A percentile compares a stretch with the other conserved stretches of the same genome.
These are phyloP conservation scores for Suillus hirtellus DNA, from an alignment of 768 basidiomycete genomes.

Conservation along the genomic window DNA sequence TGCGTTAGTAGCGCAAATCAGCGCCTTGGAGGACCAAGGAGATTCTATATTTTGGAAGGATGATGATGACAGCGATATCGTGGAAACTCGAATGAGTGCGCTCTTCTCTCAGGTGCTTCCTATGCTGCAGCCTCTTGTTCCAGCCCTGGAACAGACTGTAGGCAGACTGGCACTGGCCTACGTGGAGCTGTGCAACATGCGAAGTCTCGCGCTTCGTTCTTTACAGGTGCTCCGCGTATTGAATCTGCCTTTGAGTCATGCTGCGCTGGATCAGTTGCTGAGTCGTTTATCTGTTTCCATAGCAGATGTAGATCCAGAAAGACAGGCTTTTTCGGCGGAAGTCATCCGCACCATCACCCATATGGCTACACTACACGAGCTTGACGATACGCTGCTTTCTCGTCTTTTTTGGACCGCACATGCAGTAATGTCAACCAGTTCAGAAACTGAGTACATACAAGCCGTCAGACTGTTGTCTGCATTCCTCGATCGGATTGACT, in stretches of 20 bases:
- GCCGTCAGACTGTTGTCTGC: constrained; percentile 63
- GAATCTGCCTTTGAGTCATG: constrained; percentile 66
- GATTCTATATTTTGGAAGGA: constrained; percentile 69
- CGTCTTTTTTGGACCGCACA: constrained; percentile 87
- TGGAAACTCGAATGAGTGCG: constrained; percentile 65
- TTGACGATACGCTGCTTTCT: constrained; percentile 65
- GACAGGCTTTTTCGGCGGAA: constrained; percentile 82
- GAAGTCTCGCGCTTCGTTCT: constrained; percentile 83
- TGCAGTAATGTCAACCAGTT: constrained; percentile 80
- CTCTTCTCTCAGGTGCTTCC: constrained; percentile 66
- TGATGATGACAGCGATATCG: constrained; percentile 56
- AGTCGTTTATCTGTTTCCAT: constrained; percentile 85
- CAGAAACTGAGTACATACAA: constrained; percentile 76
- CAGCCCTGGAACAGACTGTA: constrained; percentile 72
- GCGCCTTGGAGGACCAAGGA: constrained; percentile 58
- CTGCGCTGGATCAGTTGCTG: constrained; percentile 75
- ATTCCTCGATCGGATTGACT: constrained; percentile 66
- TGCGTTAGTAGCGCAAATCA: constrained; percentile 51
- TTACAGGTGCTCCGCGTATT: constrained; percentile 88
- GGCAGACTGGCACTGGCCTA: constrained; percentile 79
- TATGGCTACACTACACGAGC: constrained; percentile 53
- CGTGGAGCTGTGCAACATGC: constrained; percentile 86
- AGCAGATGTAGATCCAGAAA: constrained; percentile 70
- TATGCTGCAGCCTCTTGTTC: constrained; percentile 68
- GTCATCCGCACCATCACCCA: constrained; percentile 75